These are phyloP conservation scores for Mollisia scopiformis DNA, from an alignment of 2,329 filamentous ascomycete species.

Conservation along the genomic window DNA sequence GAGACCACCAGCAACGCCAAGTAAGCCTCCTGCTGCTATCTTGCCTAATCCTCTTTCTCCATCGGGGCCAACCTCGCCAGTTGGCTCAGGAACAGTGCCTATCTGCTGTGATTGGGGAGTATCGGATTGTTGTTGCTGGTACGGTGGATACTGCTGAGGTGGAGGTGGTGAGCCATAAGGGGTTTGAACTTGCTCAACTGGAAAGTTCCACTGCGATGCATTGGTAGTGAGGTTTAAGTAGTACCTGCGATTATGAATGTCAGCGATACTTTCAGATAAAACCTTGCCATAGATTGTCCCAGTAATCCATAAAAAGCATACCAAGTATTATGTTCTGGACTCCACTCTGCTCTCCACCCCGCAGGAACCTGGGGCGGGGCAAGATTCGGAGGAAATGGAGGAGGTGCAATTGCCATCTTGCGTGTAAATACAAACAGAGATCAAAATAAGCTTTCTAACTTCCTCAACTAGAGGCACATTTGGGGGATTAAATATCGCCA, in stretches of 20 bases:
- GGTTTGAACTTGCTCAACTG: neutral
- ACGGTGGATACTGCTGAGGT: neutral
- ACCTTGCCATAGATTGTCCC: neutral
- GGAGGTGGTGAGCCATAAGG: neutral
- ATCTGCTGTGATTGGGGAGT: neutral
- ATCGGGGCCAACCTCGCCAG: neutral
- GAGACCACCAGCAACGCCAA: neutral
- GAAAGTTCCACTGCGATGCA: conserved; percentile 5
- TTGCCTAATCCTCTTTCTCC: conserved; percentile 7
- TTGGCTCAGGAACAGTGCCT: neutral
- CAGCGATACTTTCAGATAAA: neutral
- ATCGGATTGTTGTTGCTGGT: neutral
- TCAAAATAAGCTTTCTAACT: neutral
- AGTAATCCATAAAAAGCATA: neutral
- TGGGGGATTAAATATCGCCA: neutral
- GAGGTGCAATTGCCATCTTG: conserved; percentile 6
- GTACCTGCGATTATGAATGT: neutral
- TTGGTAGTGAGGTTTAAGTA: neutral
- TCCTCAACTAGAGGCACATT: too few relatives aligned
- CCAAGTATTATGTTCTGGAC: conserved; percentile 10
- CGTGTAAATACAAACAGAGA: too few relatives aligned
- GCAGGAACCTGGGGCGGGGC: conserved; percentile 3
- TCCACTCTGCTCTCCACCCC: conserved; percentile 11
- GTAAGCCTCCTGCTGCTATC: neutral
- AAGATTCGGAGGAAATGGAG: neutral